Conservation (phyloP, 2,329 filamentous ascomycete species). For the Fusarium compactum region DNA sequence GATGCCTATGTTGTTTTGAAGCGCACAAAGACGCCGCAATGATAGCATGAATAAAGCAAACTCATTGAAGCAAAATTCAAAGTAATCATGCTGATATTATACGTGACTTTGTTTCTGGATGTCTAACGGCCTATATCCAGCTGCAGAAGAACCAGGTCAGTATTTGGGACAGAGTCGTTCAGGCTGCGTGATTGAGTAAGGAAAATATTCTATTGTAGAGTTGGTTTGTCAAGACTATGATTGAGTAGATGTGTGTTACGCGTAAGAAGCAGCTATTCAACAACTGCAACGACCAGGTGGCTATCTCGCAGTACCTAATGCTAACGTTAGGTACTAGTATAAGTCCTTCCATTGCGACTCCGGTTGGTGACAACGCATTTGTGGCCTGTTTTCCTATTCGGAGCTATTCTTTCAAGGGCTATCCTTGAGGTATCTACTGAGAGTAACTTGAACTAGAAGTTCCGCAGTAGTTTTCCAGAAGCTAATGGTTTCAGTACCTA, state of each 20-base stretch:
- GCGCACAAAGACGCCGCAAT: constrained; percentile 47
- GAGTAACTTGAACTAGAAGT: constrained; percentile 21
- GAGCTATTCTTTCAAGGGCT: constrained; percentile 23
- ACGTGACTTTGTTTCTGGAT: not conserved
- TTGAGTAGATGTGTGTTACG: not conserved
- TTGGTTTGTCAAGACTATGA: not conserved
- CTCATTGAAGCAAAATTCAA: not conserved
- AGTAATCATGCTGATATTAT: not conserved
- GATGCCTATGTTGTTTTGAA: constrained; percentile 44
- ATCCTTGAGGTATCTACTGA: constrained; percentile 17
- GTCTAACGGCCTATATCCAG: not conserved
- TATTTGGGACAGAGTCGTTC: not conserved
- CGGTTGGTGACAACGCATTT: not conserved
- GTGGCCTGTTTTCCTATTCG: constrained; percentile 16
- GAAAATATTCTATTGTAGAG: not conserved
- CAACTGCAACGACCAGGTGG: not conserved
- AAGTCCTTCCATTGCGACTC: not conserved
- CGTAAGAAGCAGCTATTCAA: not conserved
- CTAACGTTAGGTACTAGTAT: not conserved
- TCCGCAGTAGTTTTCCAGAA: constrained; percentile 23
- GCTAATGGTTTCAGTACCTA: constrained; percentile 7
- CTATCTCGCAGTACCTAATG: not conserved
- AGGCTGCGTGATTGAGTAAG: not conserved
- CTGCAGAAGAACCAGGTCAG: not conserved
- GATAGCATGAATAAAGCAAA: constrained; percentile 39